phyloP scores from a whole-genome alignment of 2,329 filamentous ascomycete species.

The Exophiala sp. region DNA sequence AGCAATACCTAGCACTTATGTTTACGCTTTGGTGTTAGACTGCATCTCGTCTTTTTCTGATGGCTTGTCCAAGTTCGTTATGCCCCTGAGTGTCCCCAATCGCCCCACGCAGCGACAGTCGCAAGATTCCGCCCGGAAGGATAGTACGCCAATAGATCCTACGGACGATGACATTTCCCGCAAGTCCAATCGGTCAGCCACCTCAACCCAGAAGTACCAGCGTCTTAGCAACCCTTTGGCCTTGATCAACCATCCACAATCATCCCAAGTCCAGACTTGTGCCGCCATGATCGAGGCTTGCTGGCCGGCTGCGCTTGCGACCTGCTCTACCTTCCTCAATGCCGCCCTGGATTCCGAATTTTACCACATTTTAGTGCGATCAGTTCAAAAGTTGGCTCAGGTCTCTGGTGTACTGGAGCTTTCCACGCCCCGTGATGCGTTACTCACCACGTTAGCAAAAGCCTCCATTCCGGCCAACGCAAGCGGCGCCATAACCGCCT shows the following conservation, averaged over 20 bases:
- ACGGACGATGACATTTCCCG: constrained; percentile 15
- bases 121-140: constrained; percentile 14
- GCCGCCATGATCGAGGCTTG: constrained; percentile 81
- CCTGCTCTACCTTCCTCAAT: constrained; percentile 91
- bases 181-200: constrained; percentile 4
- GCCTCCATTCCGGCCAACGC: constrained; percentile 79
- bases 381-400: constrained; percentile 92
- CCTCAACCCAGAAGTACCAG: constrained; percentile 52
- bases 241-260: constrained; percentile 65
- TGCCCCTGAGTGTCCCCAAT: constrained; percentile 84
- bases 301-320: constrained; percentile 92
- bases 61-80: constrained; percentile 83
- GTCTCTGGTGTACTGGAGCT: constrained; percentile 84
- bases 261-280: constrained; percentile 66
- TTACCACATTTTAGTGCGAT: constrained; percentile 83
- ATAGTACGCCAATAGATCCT: constrained; percentile 27
- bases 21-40: constrained; percentile 80
- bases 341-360: constrained; percentile 88
- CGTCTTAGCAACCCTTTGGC: constrained; percentile 78
- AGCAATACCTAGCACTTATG: constrained; percentile 79
- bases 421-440: constrained; percentile 81
- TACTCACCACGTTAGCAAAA: constrained; percentile 89
- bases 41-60: constrained; percentile 90
- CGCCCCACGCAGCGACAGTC: constrained; percentile 23
- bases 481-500: constrained; percentile 17